A percentile compares a stretch with the other conserved stretches of the same genome.
Conservation (phyloP, 164 flowering plant species). For the Echeveria elegans region DNA sequence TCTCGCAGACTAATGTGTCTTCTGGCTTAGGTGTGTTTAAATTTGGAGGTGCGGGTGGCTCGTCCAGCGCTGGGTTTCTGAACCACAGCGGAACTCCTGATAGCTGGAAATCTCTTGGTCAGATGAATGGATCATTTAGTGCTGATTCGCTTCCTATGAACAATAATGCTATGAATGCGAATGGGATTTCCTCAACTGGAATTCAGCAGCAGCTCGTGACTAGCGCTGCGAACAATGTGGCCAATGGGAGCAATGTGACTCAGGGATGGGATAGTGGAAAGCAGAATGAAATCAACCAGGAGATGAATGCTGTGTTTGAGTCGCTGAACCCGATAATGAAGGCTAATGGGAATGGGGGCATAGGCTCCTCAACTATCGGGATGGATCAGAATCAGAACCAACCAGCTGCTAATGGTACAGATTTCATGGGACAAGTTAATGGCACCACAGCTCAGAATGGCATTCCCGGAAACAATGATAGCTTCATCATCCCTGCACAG, state of each 20-base stretch:
- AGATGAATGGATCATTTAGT: slow-evolving; percentile 13
- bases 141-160: not conserved
- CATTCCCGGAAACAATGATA: not conserved
- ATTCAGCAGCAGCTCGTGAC: slow-evolving; percentile 9
- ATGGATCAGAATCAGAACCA: not conserved
- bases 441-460: not conserved
- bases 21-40: slow-evolving; percentile 17
- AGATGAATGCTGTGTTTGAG: not conserved
- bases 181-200: not conserved
- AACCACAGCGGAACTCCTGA: slow-evolving; percentile 23
- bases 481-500: slow-evolving; percentile 6
- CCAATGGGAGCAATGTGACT: slow-evolving; percentile 16
- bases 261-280: slow-evolving; percentile 27
- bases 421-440: not conserved
- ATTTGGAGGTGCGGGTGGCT: slow-evolving; percentile 14
- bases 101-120: slow-evolving; percentile 29
- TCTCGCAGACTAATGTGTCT: slow-evolving; percentile 13
- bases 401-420: not conserved
- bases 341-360: not conserved
- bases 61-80: slow-evolving; percentile 21
- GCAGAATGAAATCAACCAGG: slow-evolving; percentile 11
- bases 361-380: not conserved
- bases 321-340: not conserved
- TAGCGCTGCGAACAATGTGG: slow-evolving; percentile 1
- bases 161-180: not conserved